A percentile compares a stretch with the other conserved stretches of the same genome.
phyloP scores from a whole-genome alignment of 2,329 filamentous ascomycete species.

The Pseudocercospora crystallina region DNA sequence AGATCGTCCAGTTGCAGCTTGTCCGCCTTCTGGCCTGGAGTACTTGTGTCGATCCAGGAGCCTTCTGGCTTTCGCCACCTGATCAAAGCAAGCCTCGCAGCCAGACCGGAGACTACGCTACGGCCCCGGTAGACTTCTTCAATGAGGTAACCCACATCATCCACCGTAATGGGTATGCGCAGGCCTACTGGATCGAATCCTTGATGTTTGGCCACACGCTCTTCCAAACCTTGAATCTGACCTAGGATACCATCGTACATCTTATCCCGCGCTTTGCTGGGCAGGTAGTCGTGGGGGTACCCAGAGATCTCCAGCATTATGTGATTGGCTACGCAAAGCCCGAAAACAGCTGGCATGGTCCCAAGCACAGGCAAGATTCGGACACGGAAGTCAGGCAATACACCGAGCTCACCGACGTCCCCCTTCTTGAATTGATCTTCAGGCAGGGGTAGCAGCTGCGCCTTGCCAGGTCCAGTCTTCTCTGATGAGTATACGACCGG shows the following conservation, averaged over 20 bases:
- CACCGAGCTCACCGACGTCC: constrained; percentile 78
- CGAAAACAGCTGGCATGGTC: constrained; percentile 97
- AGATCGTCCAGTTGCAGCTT: constrained; percentile 67
- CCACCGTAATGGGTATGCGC: constrained; percentile 72
- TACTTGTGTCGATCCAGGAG: constrained; percentile 64
- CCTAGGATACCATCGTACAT: constrained; percentile 84
- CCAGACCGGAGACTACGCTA: constrained; percentile 78
- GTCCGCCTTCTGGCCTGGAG: constrained; percentile 76
- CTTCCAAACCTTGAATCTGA: constrained; percentile 73
- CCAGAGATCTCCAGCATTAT: constrained; percentile 77
- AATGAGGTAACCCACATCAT: constrained; percentile 82
- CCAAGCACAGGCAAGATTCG: constrained; percentile 93
- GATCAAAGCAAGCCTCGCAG: constrained; percentile 75
- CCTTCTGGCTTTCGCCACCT: constrained; percentile 70
- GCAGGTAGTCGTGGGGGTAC: constrained; percentile 83
- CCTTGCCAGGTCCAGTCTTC: constrained; percentile 85
- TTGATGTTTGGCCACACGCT: constrained; percentile 64
- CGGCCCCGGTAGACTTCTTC: constrained; percentile 86
- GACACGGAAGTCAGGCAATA: constrained; percentile 88
- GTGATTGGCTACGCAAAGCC: constrained; percentile 87
- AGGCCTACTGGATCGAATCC: constrained; percentile 65
- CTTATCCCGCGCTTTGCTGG: constrained; percentile 80
- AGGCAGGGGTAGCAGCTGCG: constrained; percentile 78
- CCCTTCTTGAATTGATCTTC: constrained; percentile 89
- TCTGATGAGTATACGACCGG: constrained; percentile 92